Evolutionary conservation across 805 yeast species (phyloP), one percentile per base, ranked within the genome.

Genomic region (Candida saitoana): DNA sequence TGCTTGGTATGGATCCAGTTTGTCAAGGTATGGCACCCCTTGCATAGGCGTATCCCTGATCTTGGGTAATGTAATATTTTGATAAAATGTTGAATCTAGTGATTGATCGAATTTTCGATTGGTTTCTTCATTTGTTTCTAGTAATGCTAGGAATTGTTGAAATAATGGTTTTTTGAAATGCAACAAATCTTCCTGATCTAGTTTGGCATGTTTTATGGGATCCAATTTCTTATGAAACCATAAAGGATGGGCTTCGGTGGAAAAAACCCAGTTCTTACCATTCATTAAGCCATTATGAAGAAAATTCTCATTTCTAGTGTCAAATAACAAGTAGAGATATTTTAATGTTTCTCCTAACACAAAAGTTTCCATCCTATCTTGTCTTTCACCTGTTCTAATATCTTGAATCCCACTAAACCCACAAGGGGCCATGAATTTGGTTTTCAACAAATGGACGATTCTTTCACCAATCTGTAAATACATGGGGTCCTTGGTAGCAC

Each of bases 231-330:
- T 43, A 36, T 77, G 77, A 40, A 75, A 69, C 95, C 96, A 87
- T 47, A 89, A 59, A 3, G 96, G 96, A 60, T 90, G 98, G 0
- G 90, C 96, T 54, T 90, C 98, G 0, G 98, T 90, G 9, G 91
- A 77, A 60, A 89, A 84, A 1, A 76, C 49, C 64, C 79, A 72
- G 42, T 77, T 75, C 46, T 79, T 70, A n/a, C 45, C 42, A 6
- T 40, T 46, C 73, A 69, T 65, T 12, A 44, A 34, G 11, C 47
- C 24, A 4, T 49, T 33, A 48, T 69, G 75, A n/a, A 69, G 51
- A 29, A 65, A 60, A 2, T 55, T 46, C 19, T 62, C 65, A 55
- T 88, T 80, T 4, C 69, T 73, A 12, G 72, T 82, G 55, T 88
- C 95, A 65, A 90, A 90, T 34, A 89, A 62, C 20, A 90, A 61